A percentile compares a stretch with the other conserved stretches of the same genome.
These are phyloP conservation scores for Phytopythium boreale DNA, from an alignment of 352 stramenopile species.

Conservation along the genomic window DNA sequence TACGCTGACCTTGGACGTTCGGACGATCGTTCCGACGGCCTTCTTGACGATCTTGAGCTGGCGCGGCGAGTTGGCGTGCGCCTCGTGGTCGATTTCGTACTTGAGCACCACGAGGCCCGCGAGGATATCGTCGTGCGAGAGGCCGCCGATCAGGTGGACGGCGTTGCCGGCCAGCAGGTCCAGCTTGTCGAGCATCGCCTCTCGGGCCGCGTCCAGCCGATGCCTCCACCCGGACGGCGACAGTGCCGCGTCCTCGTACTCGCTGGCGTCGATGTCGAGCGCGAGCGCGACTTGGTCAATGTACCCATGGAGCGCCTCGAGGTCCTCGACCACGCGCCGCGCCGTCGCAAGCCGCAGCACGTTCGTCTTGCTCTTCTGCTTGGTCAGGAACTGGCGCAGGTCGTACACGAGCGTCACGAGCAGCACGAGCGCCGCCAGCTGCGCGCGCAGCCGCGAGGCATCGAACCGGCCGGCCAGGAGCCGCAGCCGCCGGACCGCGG, in stretches of 20 bases:
- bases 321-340: slow-evolving; percentile 13
- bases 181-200: slow-evolving; percentile 5
- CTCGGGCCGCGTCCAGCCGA: slow-evolving; percentile 7
- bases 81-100: slow-evolving; percentile 24
- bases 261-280: slow-evolving; percentile 17
- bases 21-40: slow-evolving; percentile 21
- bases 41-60: slow-evolving; percentile 16
- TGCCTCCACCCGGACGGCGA: neutral
- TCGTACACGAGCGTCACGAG: neutral
- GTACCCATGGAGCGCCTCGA: slow-evolving; percentile 18
- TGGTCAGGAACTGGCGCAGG: slow-evolving; percentile 20
- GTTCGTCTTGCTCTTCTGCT: slow-evolving; percentile 17
- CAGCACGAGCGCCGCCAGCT: neutral
- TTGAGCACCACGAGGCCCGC: slow-evolving; percentile 21
- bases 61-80: slow-evolving; percentile 13
- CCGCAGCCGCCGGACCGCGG: too few relatives aligned
- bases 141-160: slow-evolving; percentile 3
- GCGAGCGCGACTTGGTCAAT: slow-evolving; percentile 17
- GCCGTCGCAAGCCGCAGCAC: neutral
- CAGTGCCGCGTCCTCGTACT: slow-evolving; percentile 1
- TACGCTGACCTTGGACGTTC: slow-evolving; percentile 18
- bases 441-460: too few relatives aligned
- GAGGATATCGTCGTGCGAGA: neutral
- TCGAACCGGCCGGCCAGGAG: too few relatives aligned
- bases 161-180: slow-evolving; percentile 16